A percentile compares a stretch with the other conserved stretches of the same genome.
Evolutionary conservation across 2,329 filamentous ascomycete species (phyloP).

Genomic region (Akanthomyces dipterigenus): DNA sequence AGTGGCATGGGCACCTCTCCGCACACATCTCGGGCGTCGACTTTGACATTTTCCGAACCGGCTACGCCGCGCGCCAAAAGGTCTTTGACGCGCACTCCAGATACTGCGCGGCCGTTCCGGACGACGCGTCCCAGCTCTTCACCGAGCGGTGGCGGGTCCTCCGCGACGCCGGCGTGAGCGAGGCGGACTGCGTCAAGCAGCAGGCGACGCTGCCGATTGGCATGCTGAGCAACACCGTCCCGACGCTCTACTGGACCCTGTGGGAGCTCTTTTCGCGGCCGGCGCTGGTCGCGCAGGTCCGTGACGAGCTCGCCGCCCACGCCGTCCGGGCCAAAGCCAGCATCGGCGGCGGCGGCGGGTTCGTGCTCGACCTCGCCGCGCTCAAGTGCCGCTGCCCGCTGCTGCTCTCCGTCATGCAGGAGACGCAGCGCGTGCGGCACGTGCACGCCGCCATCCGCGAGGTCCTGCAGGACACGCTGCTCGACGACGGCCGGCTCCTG

Average conservation of each 20-base stretch:
- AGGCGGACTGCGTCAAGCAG: conserved; percentile 8
- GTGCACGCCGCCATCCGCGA: conserved; percentile 23
- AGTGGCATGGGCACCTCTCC: conserved; percentile 10
- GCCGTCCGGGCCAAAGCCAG: not conserved
- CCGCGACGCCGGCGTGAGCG: not conserved
- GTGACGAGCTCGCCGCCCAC: conserved; percentile 29
- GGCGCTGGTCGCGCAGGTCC: conserved; percentile 30
- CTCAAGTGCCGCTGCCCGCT: conserved; percentile 28
- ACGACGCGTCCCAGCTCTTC: conserved; percentile 11
- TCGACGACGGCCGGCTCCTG: conserved; percentile 26
- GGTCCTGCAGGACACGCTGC: conserved; percentile 26
- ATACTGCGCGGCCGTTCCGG: conserved; percentile 11
- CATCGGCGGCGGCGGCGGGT: not conserved
- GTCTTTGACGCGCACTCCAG: conserved; percentile 16
- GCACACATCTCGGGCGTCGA: conserved; percentile 11
- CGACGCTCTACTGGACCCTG: conserved; percentile 38
- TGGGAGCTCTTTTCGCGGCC: conserved; percentile 35
- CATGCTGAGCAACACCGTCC: conserved; percentile 34
- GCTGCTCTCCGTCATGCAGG: conserved; percentile 29
- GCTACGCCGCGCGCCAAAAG: conserved; percentile 14
- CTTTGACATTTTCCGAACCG: conserved; percentile 2
- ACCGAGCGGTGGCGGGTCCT: conserved; percentile 13
- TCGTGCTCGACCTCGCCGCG: conserved; percentile 25
- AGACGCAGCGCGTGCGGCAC: conserved; percentile 26
- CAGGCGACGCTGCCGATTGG: conserved; percentile 21